A percentile compares a stretch with the other conserved stretches of the same genome.
Evolutionary conservation across 1,284 basidiomycete genomes (phyloP).

Genomic region (Moesziomyces parantarcticus): DNA sequence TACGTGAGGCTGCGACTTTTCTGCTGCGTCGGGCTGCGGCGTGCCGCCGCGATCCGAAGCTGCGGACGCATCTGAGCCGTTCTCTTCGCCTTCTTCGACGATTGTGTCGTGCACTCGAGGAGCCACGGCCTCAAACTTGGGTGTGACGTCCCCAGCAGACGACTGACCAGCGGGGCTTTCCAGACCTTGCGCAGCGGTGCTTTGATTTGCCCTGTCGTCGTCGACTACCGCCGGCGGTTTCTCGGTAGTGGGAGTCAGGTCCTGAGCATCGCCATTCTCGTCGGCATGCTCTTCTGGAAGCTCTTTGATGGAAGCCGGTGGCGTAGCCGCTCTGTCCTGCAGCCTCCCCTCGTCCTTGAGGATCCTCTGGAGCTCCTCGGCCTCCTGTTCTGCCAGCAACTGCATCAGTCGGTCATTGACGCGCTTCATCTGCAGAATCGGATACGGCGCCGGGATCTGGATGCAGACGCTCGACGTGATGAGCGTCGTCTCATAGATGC

Average conservation of each 20-base stretch:
- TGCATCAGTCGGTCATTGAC: conserved; percentile 51
- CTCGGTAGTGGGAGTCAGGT: conserved; percentile 10
- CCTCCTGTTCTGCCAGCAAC: conserved; percentile 40
- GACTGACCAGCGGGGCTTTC: conserved; percentile 15
- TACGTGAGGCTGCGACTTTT: neutral
- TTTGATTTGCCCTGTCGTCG: neutral
- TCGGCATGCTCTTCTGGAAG: conserved; percentile 6
- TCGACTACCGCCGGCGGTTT: neutral
- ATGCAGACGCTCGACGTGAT: conserved; percentile 58
- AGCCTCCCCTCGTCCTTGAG: conserved; percentile 45
- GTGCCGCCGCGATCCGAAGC: conserved; percentile 16
- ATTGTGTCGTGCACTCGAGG: conserved; percentile 39
- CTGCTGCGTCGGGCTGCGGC: conserved; percentile 10
- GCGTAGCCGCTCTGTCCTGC: conserved; percentile 22
- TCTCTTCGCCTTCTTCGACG: conserved; percentile 42
- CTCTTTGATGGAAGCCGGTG: conserved; percentile 26
- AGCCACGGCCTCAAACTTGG: conserved; percentile 26
- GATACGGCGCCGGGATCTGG: conserved; percentile 51
- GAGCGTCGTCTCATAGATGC: conserved; percentile 53
- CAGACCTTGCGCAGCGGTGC: neutral
- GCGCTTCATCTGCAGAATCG: conserved; percentile 50
- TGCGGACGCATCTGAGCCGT: conserved; percentile 31
- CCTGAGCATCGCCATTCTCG: conserved; percentile 1
- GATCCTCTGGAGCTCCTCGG: conserved; percentile 49
- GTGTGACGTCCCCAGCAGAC: conserved; percentile 16